Conservation (phyloP, 352 stramenopile species). For the Sclerospora graminicola region DNA sequence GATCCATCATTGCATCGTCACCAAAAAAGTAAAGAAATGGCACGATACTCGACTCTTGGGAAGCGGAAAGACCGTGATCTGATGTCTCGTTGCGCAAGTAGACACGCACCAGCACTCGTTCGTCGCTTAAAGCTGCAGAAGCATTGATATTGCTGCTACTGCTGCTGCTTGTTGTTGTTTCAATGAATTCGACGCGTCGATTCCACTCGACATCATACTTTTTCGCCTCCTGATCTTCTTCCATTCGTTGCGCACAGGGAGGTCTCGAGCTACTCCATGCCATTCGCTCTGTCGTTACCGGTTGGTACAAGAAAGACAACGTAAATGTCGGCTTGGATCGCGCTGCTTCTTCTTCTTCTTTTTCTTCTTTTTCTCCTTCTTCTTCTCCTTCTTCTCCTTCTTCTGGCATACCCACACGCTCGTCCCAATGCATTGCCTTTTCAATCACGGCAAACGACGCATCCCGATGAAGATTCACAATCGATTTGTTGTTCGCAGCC, state of each 20-base stretch:
- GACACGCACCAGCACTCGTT: conserved; percentile 60
- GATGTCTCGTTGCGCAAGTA: conserved; percentile 65
- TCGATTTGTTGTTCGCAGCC: conserved; percentile 65
- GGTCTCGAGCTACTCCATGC: conserved; percentile 12
- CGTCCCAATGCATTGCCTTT: conserved; percentile 33
- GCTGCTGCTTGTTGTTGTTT: too few species aligned
- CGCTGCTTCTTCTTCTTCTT: conserved; percentile 5
- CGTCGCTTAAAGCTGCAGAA: conserved; percentile 5
- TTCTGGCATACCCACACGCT: conserved; percentile 8
- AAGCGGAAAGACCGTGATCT: conserved; percentile 62
- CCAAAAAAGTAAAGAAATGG: conserved; percentile 85
- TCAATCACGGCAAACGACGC: conserved; percentile 71
- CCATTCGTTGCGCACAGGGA: conserved; percentile 17
- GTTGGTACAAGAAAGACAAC: conserved; percentile 63
- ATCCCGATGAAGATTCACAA: conserved; percentile 75
- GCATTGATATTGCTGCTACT: conserved; percentile 18
- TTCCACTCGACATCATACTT: conserved; percentile 79
- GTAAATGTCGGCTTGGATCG: conserved; percentile 27
- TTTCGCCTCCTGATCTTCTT: conserved; percentile 16
- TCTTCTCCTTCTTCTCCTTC: conserved; percentile 7
- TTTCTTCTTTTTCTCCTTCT: conserved; percentile 7
- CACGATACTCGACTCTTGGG: conserved; percentile 77
- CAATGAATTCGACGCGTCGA: conserved; percentile 66
- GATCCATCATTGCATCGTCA: conserved; percentile 79
- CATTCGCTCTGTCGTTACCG: conserved; percentile 22